These are phyloP conservation scores for Rhododendron griersonianum DNA, from an alignment of 148 eudicot species.

Conservation along the genomic window DNA sequence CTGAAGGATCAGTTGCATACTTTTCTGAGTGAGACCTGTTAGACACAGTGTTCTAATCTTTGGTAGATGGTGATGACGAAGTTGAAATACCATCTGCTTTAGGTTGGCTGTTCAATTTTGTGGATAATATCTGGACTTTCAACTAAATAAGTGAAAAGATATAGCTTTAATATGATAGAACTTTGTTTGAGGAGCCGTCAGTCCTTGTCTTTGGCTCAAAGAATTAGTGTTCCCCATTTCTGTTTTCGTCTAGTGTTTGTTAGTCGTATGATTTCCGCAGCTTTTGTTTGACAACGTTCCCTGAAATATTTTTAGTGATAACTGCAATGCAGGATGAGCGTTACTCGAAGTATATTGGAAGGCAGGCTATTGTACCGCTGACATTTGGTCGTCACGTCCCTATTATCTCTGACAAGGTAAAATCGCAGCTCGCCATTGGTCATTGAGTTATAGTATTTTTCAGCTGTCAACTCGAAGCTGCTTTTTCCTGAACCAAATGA, in stretches of 20 bases:
- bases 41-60: background rate
- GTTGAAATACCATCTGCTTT: background rate
- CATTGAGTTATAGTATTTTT: background rate
- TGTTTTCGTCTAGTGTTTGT: background rate
- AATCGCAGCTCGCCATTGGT: background rate
- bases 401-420: constrained; percentile 77
- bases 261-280: background rate
- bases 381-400: constrained; percentile 92
- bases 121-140: background rate
- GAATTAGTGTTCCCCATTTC: background rate
- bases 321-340: constrained; percentile 69
- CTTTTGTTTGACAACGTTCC: background rate
- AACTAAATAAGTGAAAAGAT: background rate
- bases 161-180: background rate
- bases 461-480: background rate
- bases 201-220: background rate
- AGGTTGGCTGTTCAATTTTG: background rate
- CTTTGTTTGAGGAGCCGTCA: background rate
- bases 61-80: background rate
- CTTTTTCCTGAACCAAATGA: background rate
- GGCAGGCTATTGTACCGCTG: constrained; percentile 87
- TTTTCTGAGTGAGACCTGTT: background rate
- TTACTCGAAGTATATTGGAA: constrained; percentile 80
- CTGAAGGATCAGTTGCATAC: background rate
- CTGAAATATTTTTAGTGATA: background rate